phyloP scores from a whole-genome alignment of 2,329 filamentous ascomycete genomes.

The Cylindrodendrum hubeiense region DNA sequence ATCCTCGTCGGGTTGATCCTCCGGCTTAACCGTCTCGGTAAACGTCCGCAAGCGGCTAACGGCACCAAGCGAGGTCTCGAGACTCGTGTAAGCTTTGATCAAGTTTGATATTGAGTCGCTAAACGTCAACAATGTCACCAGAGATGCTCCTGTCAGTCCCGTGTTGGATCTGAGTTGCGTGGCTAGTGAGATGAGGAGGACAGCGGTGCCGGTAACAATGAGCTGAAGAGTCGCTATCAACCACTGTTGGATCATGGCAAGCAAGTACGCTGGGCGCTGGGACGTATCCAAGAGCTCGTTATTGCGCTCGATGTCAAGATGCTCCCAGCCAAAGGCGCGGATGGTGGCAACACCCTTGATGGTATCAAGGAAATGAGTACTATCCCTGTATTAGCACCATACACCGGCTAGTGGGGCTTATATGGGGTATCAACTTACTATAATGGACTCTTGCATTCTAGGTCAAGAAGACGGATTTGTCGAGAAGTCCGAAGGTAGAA shows the following conservation, averaged over 20 bases:
- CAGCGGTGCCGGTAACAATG: slow-evolving; percentile 61
- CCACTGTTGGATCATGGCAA: slow-evolving; percentile 65
- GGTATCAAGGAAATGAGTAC: slow-evolving; percentile 66
- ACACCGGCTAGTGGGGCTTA: fast-evolving
- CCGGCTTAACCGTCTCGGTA: slow-evolving; percentile 40
- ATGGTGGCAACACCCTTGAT: slow-evolving; percentile 67
- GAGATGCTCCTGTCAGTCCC: slow-evolving; percentile 52
- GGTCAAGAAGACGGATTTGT: slow-evolving; percentile 70
- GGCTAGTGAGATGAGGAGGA: slow-evolving; percentile 59
- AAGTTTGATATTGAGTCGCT: slow-evolving; percentile 45
- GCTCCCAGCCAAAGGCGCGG: slow-evolving; percentile 66
- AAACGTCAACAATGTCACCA: slow-evolving; percentile 55
- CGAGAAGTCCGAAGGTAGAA: slow-evolving; percentile 72
- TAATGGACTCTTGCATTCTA: slow-evolving; percentile 69
- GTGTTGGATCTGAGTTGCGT: slow-evolving; percentile 53
- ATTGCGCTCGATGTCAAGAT: slow-evolving; percentile 49
- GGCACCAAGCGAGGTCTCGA: slow-evolving; percentile 41
- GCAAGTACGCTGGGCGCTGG: slow-evolving; percentile 56
- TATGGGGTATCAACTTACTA: slow-evolving; percentile 37
- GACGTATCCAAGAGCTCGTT: slow-evolving; percentile 61
- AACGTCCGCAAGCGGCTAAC: slow-evolving; percentile 40
- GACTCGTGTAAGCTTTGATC: slow-evolving; percentile 36
- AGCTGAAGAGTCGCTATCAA: slow-evolving; percentile 63
- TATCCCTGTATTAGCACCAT: slow-evolving; percentile 27
- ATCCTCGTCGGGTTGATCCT: slow-evolving; percentile 37